A percentile compares a stretch with the other conserved stretches of the same genome.
phyloP scores from a whole-genome alignment of 192 early-diverging fungal genomes.

The Coemansia sp. region DNA sequence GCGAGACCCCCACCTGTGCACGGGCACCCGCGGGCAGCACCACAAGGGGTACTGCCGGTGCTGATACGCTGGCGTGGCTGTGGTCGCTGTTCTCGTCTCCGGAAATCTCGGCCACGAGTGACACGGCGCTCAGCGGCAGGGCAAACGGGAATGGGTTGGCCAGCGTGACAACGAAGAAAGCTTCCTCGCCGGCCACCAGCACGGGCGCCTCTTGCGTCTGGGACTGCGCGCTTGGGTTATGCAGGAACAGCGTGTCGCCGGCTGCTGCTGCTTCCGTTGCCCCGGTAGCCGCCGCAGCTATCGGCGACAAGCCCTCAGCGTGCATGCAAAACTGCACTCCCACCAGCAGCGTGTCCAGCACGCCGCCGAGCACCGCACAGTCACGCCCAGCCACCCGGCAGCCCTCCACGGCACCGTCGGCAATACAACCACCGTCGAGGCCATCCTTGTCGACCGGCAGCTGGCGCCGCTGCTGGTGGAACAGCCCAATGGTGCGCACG shows the following conservation, averaged over 20 bases:
- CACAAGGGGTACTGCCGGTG: no score
- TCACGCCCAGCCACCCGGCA: constrained; percentile 31
- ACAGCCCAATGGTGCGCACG: constrained; percentile 23
- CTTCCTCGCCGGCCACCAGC: constrained; percentile 24
- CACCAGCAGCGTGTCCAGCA: constrained; percentile 25
- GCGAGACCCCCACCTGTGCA: constrained; percentile 30
- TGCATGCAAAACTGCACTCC: constrained; percentile 36
- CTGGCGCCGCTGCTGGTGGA: constrained; percentile 14
- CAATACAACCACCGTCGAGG: no score
- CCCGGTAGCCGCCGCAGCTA: constrained; percentile 1
- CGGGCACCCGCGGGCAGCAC: constrained; percentile 20
- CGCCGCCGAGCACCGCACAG: constrained; percentile 22
- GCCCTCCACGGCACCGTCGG: not conserved
- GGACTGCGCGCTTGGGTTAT: constrained; percentile 41
- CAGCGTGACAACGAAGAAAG: constrained; percentile 38
- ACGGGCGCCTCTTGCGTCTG: constrained; percentile 24
- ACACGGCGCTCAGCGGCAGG: constrained; percentile 27
- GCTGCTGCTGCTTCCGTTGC: not conserved
- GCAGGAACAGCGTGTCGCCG: constrained; percentile 31
- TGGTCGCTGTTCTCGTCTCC: not conserved
- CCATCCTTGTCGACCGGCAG: no score
- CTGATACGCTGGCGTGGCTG: not conserved
- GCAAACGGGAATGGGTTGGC: constrained; percentile 47
- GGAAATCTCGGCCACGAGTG: constrained; percentile 5
- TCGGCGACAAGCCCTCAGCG: constrained; percentile 13